phyloP scores from a whole-genome alignment of 768 basidiomycete species.

The Daedaleopsis nitida region DNA sequence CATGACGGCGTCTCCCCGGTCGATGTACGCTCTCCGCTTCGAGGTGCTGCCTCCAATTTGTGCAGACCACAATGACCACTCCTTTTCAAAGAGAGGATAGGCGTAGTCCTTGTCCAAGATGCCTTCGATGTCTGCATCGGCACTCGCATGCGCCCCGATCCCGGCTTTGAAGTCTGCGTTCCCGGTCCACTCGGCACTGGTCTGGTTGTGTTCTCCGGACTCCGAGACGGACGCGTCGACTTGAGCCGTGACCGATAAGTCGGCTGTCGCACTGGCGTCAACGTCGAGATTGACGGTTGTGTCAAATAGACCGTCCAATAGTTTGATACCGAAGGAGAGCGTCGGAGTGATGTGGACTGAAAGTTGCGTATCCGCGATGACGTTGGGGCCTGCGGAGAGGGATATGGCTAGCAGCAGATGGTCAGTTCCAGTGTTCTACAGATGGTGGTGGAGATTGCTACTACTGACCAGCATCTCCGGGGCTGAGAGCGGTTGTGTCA shows the following conservation, averaged over 20 bases:
- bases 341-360: slow-evolving; percentile 51
- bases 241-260: slow-evolving; percentile 24
- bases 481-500: not conserved
- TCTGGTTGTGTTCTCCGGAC: slow-evolving; percentile 8
- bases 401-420: slow-evolving; percentile 35
- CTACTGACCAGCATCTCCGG: not conserved
- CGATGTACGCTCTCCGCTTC: not conserved
- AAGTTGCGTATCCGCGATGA: slow-evolving; percentile 41
- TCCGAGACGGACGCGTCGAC: slow-evolving; percentile 1
- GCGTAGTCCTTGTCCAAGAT: slow-evolving; percentile 21
- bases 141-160: slow-evolving; percentile 21
- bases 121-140: slow-evolving; percentile 22
- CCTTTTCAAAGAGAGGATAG: slow-evolving; percentile 22
- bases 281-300: slow-evolving; percentile 46
- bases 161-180: slow-evolving; percentile 25
- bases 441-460: slow-evolving; percentile 18
- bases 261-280: slow-evolving; percentile 32
- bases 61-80: slow-evolving; percentile 2
- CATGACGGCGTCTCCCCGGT: not conserved
- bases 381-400: slow-evolving; percentile 42
- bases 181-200: slow-evolving; percentile 13
- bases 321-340: slow-evolving; percentile 46
- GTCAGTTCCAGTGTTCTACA: not conserved
- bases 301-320: slow-evolving; percentile 35
- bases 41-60: not conserved